A percentile compares a stretch with the other conserved stretches of the same genome.
These are phyloP conservation scores for Cucurbita ficifolia DNA, from an alignment of 306 rosid species.

Conservation along the genomic window DNA sequence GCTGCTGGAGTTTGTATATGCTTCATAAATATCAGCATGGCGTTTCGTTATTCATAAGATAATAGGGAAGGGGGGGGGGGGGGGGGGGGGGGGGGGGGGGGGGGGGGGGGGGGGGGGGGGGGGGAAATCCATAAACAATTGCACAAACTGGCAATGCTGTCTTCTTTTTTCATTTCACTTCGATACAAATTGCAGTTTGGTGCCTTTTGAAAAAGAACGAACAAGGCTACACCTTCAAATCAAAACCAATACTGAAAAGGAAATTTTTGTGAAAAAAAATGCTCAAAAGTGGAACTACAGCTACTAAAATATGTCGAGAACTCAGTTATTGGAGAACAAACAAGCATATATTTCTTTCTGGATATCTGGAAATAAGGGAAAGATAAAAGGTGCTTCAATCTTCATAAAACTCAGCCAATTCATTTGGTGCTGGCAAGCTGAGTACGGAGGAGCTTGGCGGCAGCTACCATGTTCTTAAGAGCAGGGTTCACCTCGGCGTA, in stretches of 20 bases:
- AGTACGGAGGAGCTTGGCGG: slow-evolving; percentile 60
- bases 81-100: too few relatives aligned
- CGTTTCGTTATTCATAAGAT: too few relatives aligned
- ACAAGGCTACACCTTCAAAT: background rate
- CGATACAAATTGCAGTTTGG: background rate
- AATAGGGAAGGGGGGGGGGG: too few relatives aligned
- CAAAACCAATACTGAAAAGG: background rate
- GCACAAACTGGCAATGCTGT: background rate
- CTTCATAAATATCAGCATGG: background rate
- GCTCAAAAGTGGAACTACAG: background rate
- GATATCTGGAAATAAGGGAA: background rate
- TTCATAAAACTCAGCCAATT: slow-evolving; percentile 4
- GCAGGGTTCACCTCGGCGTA: slow-evolving; percentile 62
- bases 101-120: too few relatives aligned
- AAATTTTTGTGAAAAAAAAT: background rate
- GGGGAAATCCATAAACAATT: background rate
- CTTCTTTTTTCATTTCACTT: background rate
- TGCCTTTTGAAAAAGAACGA: background rate
- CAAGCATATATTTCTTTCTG: background rate
- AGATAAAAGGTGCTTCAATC: background rate
- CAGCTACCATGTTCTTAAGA: slow-evolving; percentile 65
- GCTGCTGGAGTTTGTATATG: background rate
- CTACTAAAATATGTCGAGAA: background rate
- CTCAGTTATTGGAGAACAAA: background rate
- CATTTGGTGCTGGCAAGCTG: slow-evolving; percentile 45